phyloP scores from a whole-genome alignment of 164 flowering plant genomes.

The Nymphaea thermarum region DNA sequence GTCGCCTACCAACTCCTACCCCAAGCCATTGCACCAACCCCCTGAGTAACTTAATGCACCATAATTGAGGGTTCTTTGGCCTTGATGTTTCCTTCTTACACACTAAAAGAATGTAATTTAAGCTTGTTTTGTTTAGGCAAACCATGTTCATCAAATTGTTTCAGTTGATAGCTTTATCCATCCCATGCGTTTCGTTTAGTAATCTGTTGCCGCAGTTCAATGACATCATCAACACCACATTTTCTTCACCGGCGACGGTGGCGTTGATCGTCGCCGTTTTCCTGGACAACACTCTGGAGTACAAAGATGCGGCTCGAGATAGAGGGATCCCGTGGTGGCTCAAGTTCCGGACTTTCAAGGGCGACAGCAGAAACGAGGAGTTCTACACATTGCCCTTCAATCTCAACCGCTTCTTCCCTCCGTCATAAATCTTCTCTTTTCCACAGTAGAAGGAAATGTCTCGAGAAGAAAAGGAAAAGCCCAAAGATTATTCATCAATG shows the following conservation, averaged over 20 bases:
- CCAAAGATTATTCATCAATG: too few relatives aligned
- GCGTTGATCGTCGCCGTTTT: slow-evolving; percentile 67
- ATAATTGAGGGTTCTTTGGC: too few relatives aligned
- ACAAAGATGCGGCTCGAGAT: slow-evolving; percentile 52
- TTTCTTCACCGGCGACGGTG: slow-evolving; percentile 82
- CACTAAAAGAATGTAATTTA: too few relatives aligned
- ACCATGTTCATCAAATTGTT: too few relatives aligned
- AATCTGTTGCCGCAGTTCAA: slow-evolving; percentile 56
- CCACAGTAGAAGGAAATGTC: not conserved
- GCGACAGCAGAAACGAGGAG: slow-evolving; percentile 77
- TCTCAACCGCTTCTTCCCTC: slow-evolving; percentile 90
- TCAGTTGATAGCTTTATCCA: too few relatives aligned
- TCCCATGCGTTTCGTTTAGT: too few relatives aligned
- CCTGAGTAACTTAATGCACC: too few relatives aligned
- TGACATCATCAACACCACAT: slow-evolving; percentile 76
- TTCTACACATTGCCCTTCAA: slow-evolving; percentile 90
- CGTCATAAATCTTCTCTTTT: slow-evolving; percentile 32
- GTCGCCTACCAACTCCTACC: too few relatives aligned
- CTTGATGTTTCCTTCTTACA: too few relatives aligned
- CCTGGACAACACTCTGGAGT: slow-evolving; percentile 65
- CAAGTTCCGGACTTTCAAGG: slow-evolving; percentile 67
- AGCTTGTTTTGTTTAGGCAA: too few relatives aligned
- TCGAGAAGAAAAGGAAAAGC: too few relatives aligned
- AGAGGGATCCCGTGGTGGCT: slow-evolving; percentile 97
- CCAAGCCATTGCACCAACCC: too few relatives aligned